A percentile compares a stretch with the other conserved stretches of the same genome.
Conservation (phyloP, 2,329 filamentous ascomycete genomes). For the Zasmidium citrigriseum region DNA sequence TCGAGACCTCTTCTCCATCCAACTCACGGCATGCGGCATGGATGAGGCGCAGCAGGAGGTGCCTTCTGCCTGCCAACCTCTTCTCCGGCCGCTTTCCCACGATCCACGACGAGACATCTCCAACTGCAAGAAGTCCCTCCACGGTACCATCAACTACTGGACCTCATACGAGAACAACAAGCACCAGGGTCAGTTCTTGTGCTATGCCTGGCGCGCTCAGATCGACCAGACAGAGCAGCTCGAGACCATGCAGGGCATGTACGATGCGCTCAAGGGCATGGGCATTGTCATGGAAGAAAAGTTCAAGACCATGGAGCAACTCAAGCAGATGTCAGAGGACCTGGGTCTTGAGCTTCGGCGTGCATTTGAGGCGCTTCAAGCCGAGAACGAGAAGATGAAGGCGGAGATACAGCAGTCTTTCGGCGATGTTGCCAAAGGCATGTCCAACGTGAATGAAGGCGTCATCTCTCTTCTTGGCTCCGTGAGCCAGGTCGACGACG, state of each 20-base stretch:
- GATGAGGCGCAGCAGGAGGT: slow-evolving; percentile 52
- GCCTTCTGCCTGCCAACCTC: slow-evolving; percentile 52
- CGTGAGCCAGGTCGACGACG: not conserved
- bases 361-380: slow-evolving; percentile 1
- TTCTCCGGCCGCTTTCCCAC: slow-evolving; percentile 40
- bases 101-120: slow-evolving; percentile 42
- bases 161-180: slow-evolving; percentile 65
- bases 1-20: slow-evolving; percentile 61
- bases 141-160: slow-evolving; percentile 54
- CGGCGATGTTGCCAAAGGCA: slow-evolving; percentile 3
- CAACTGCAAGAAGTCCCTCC: slow-evolving; percentile 56
- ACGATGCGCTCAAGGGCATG: slow-evolving; percentile 3
- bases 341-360: not conserved
- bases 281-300: slow-evolving; percentile 7
- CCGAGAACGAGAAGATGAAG: not conserved
- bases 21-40: slow-evolving; percentile 65
- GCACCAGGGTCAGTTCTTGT: slow-evolving; percentile 63
- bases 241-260: slow-evolving; percentile 18
- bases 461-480: not conserved
- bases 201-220: slow-evolving; percentile 60
- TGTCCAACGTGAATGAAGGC: not conserved
- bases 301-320: not conserved
- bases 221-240: slow-evolving; percentile 52
- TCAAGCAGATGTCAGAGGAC: not conserved
- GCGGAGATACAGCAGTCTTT: slow-evolving; percentile 5